These are phyloP conservation scores for Colletotrichum tropicale DNA, from an alignment of 2,329 filamentous ascomycete species.

Conservation along the genomic window DNA sequence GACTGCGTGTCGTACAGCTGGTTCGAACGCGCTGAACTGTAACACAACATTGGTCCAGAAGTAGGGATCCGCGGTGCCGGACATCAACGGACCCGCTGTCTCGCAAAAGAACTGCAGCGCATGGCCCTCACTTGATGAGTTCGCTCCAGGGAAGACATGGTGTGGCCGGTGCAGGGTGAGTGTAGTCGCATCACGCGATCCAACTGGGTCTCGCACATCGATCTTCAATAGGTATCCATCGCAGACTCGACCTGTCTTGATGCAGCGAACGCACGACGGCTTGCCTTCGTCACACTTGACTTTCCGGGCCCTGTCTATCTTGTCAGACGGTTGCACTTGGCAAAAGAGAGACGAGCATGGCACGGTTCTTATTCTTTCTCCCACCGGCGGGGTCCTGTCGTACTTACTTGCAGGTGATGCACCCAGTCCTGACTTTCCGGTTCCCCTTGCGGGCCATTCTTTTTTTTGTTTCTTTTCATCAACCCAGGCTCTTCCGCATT, in stretches of 20 bases:
- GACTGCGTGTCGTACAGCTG: constrained; percentile 53
- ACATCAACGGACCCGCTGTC: constrained; percentile 40
- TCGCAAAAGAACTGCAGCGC: constrained; percentile 38
- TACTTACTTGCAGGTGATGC: constrained; percentile 59
- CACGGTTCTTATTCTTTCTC: not conserved
- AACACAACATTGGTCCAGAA: constrained; percentile 52
- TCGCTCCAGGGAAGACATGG: constrained; percentile 13
- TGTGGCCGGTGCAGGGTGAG: constrained; percentile 12
- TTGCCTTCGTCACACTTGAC: constrained; percentile 63
- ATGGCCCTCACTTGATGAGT: constrained; percentile 19
- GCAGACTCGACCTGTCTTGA: constrained; percentile 58
- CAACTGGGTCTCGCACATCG: constrained; percentile 8
- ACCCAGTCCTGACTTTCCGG: constrained; percentile 53
- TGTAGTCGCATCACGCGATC: constrained; percentile 23
- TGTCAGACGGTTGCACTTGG: not conserved
- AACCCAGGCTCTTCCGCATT: not conserved
- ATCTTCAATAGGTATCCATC: constrained; percentile 51
- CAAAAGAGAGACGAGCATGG: not conserved
- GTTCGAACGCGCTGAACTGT: constrained; percentile 47
- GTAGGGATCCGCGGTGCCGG: constrained; percentile 40
- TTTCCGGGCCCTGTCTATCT: constrained; percentile 51
- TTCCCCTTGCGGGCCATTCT: constrained; percentile 41
- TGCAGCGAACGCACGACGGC: constrained; percentile 57
- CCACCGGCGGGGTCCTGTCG: not conserved
- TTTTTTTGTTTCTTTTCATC: not conserved